Evolutionary conservation across 2,329 filamentous ascomycete genomes (phyloP).

Genomic region (Fusarium metavorans): DNA sequence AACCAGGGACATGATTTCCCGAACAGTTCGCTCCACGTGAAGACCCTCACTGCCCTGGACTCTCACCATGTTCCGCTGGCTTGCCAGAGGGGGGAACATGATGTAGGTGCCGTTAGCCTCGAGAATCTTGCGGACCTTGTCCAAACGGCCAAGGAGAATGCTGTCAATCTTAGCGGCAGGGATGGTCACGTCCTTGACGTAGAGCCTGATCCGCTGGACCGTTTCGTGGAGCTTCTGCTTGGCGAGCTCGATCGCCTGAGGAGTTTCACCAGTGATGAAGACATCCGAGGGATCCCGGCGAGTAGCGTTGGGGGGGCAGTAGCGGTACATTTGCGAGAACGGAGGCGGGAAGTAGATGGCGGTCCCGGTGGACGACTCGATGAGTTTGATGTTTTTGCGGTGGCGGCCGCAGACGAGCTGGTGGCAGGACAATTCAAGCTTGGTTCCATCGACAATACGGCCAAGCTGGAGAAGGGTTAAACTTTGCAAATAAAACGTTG

Average conservation of each 20-base stretch:
- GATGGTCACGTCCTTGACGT: constrained; percentile 92
- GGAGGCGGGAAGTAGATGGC: constrained; percentile 98
- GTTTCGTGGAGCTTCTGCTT: constrained; percentile 93
- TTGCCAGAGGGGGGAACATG: constrained; percentile 88
- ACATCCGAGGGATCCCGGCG: constrained; percentile 89
- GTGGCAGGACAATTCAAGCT: constrained; percentile 88
- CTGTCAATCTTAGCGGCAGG: constrained; percentile 94
- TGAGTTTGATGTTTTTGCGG: constrained; percentile 96
- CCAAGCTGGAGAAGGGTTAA: constrained; percentile 66
- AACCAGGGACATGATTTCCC: constrained; percentile 95
- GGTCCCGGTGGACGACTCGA: constrained; percentile 94
- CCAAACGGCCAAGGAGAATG: constrained; percentile 88
- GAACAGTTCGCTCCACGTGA: constrained; percentile 93
- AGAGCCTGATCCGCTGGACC: constrained; percentile 82
- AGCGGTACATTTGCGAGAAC: constrained; percentile 92
- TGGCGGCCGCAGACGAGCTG: constrained; percentile 93
- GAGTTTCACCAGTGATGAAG: constrained; percentile 91
- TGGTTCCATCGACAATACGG: constrained; percentile 80
- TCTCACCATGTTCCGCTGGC: constrained; percentile 84
- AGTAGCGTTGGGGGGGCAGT: constrained; percentile 83
- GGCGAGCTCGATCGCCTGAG: constrained; percentile 85
- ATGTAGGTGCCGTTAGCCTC: constrained; percentile 97
- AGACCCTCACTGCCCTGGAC: constrained; percentile 94
- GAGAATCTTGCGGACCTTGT: constrained; percentile 98
- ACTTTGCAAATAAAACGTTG: not conserved